Conservation (phyloP, 2,329 filamentous ascomycete species). For the Chlorencoelia australis region DNA sequence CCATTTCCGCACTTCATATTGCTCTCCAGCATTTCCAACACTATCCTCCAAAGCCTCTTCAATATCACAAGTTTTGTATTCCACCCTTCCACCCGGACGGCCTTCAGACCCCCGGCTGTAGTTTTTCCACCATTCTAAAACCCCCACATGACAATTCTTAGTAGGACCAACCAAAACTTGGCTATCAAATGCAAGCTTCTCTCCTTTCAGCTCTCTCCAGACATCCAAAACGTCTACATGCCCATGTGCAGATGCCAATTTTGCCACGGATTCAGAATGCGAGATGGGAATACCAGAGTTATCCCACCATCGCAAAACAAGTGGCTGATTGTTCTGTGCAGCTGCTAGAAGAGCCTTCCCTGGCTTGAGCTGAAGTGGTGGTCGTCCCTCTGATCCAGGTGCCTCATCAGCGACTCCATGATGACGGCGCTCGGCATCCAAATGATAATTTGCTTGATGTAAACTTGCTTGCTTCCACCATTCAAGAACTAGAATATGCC, state of each 20-base stretch:
- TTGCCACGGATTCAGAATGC: conserved; percentile 73
- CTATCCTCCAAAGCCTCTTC: conserved; percentile 91
- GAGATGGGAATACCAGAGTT: conserved; percentile 68
- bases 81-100: conserved; percentile 55
- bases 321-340: conserved; percentile 69
- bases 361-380: conserved; percentile 55
- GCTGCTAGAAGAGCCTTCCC: conserved; percentile 78
- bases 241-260: conserved; percentile 75
- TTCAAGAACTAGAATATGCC: conserved; percentile 75
- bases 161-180: conserved; percentile 81
- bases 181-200: conserved; percentile 69
- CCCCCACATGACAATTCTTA: conserved; percentile 72
- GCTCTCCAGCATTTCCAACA: conserved; percentile 47
- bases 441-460: conserved; percentile 42
- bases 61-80: conserved; percentile 92
- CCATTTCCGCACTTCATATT: conserved; percentile 69
- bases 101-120: conserved; percentile 43
- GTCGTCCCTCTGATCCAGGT: conserved; percentile 17
- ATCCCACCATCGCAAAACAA: conserved; percentile 82
- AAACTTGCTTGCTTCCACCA: conserved; percentile 78
- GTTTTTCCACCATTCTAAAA: conserved; percentile 86
- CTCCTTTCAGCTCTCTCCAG: conserved; percentile 67
- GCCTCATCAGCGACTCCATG: conserved; percentile 12
- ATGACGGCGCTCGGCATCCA: conserved; percentile 29
- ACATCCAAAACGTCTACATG: conserved; percentile 75